Percentiles rank a stretch among this genome's conserved stretches.
Evolutionary conservation across 164 flowering plant species (phyloP).

Genomic region (Stephania japonica): DNA sequence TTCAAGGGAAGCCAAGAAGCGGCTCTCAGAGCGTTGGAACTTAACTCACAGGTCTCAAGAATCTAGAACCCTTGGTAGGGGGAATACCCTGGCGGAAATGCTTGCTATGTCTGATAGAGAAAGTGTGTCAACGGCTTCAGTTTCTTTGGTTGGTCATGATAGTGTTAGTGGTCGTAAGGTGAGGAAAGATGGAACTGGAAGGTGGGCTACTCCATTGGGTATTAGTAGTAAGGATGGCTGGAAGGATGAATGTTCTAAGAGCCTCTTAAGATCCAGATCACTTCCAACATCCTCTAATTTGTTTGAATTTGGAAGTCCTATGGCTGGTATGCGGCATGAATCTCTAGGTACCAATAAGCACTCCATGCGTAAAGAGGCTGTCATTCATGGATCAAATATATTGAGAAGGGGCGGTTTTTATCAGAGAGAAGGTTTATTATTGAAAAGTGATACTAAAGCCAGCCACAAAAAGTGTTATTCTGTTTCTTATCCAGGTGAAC

Average conservation of each 20-base stretch:
- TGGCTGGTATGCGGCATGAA: slow-evolving; percentile 22
- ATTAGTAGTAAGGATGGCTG: slow-evolving; percentile 81
- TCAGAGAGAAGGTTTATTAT: slow-evolving; percentile 20
- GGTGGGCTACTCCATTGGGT: slow-evolving; percentile 44
- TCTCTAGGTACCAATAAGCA: slow-evolving; percentile 22
- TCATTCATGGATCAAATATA: slow-evolving; percentile 21
- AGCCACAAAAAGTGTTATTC: slow-evolving; percentile 24
- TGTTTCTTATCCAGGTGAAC: slow-evolving; percentile 8
- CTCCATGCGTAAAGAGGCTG: slow-evolving; percentile 23
- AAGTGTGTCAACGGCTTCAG: slow-evolving; percentile 16
- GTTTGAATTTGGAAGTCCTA: slow-evolving; percentile 24
- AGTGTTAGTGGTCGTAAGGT: slow-evolving; percentile 14
- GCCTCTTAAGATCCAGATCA: slow-evolving; percentile 49
- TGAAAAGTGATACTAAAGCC: slow-evolving; percentile 23
- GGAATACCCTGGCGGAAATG: slow-evolving; percentile 86
- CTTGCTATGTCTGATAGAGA: slow-evolving; percentile 55
- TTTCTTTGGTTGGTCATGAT: slow-evolving; percentile 20
- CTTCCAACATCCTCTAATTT: slow-evolving; percentile 35
- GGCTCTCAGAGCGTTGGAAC: slow-evolving; percentile 79
- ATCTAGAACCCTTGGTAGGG: slow-evolving; percentile 23
- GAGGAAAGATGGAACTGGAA: slow-evolving; percentile 17
- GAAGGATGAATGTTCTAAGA: slow-evolving; percentile 43
- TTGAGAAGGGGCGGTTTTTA: slow-evolving; percentile 14
- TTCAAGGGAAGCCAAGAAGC: slow-evolving; percentile 72
- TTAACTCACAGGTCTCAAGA: slow-evolving; percentile 44